Percentiles rank a stretch among this genome's conserved stretches.
phyloP scores from a whole-genome alignment of 2,329 filamentous ascomycete genomes.

The Epichloe glyceriae region DNA sequence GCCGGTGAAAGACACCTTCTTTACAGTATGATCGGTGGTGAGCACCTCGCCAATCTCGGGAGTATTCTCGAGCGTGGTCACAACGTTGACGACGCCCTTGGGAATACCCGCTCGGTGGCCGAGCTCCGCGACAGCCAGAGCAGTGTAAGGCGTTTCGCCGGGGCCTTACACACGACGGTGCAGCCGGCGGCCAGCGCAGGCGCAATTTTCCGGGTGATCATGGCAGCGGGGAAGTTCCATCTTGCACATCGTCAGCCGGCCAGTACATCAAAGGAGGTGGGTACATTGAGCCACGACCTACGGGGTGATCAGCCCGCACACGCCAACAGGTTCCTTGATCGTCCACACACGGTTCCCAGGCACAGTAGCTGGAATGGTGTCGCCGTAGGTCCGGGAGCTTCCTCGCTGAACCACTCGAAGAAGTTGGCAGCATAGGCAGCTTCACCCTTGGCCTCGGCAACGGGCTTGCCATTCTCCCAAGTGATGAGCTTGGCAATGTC shows the following conservation, averaged over 20 bases:
- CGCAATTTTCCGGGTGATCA: conserved; percentile 59
- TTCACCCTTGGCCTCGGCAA: conserved; percentile 62
- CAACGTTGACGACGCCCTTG: conserved; percentile 78
- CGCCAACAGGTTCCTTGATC: conserved; percentile 71
- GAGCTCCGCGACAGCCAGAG: conserved; percentile 76
- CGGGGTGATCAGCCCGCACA: conserved; percentile 72
- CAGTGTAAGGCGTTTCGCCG: conserved; percentile 82
- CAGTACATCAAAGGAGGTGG: not conserved
- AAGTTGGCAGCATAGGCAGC: conserved; percentile 61
- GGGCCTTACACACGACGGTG: conserved; percentile 84
- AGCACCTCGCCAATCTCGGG: conserved; percentile 63
- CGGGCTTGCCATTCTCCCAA: conserved; percentile 80
- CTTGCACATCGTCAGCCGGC: conserved; percentile 15
- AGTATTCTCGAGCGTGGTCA: conserved; percentile 71
- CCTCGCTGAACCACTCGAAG: conserved; percentile 72
- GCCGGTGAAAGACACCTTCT: conserved; percentile 91
- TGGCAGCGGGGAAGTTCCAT: conserved; percentile 77
- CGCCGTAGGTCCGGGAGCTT: conserved; percentile 61
- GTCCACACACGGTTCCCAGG: conserved; percentile 65
- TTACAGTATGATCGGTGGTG: conserved; percentile 58
- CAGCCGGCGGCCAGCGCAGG: conserved; percentile 85
- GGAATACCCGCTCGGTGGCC: conserved; percentile 80
- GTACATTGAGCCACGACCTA: conserved; percentile 13
- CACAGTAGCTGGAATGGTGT: conserved; percentile 57
- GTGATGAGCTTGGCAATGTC: conserved; percentile 76